Conservation (phyloP, 2,329 filamentous ascomycete species). For the Cadophora sp. region DNA sequence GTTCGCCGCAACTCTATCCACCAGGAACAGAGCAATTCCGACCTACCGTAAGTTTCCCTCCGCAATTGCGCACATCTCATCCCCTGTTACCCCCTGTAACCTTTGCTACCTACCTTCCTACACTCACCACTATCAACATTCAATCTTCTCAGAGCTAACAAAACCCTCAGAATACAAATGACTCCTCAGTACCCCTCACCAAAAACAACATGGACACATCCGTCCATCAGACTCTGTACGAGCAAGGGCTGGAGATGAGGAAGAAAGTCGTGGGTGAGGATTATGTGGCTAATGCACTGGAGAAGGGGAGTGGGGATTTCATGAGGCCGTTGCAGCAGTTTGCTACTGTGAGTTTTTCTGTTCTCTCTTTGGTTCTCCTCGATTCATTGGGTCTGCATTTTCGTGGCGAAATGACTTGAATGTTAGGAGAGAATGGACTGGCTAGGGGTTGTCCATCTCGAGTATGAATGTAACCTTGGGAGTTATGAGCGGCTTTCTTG, state of each 20-base stretch:
- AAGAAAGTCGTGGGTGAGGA: slow-evolving; percentile 42
- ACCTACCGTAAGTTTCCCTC: slow-evolving; percentile 21
- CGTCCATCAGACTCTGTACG: slow-evolving; percentile 36
- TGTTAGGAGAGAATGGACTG: too few relatives aligned
- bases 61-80: too few relatives aligned
- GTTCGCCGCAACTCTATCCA: slow-evolving; percentile 23
- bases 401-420: background rate
- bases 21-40: slow-evolving; percentile 22
- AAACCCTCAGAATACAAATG: slow-evolving; percentile 23
- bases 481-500: background rate
- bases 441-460: too few relatives aligned
- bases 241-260: slow-evolving; percentile 36
- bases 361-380: background rate
- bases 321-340: slow-evolving; percentile 41
- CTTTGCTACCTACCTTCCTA: too few relatives aligned
- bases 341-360: slow-evolving; percentile 37
- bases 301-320: slow-evolving; percentile 38
- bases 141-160: too few relatives aligned
- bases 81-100: too few relatives aligned
- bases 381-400: background rate
- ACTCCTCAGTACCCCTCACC: slow-evolving; percentile 25
- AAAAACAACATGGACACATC: slow-evolving; percentile 42
- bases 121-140: background rate
- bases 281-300: slow-evolving; percentile 37
- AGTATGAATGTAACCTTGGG: background rate